Base-by-base conservation (phyloP, 768 basidiomycete species). In the Pleurotus sapidus region DNA sequence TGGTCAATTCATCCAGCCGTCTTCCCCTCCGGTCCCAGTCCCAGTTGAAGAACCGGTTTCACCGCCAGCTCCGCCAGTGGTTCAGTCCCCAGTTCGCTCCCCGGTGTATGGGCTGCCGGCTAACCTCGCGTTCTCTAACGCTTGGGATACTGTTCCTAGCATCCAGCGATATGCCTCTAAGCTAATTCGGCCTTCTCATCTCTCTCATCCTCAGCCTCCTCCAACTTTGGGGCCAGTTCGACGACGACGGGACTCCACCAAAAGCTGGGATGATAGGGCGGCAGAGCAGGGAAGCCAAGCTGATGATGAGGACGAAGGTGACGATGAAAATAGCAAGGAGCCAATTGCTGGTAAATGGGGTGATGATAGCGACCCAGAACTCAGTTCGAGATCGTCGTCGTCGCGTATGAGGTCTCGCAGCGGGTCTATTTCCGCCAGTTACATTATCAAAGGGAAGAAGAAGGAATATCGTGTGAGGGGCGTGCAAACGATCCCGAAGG, bases 71-170 rank as follows among this genome's bases (percentile, higher is more conserved):
- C 57, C 45, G 58, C 54, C 56, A 59, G 49, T 56, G 30, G 70
- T 72, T 38, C 68, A 60, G 46, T 59, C 60, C 39, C 62, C 62
- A 17, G 66, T 64, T 5, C 64, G 78, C 14, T 79, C 81, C 12
- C 80, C 80, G 15, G 67, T 79, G 25, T 65, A 70, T 47, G 84
- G 84, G 3, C 75, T 87, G 27, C 87, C 89, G 6, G 72, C 74
- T 14, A 74, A 80, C 12, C 73, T 91, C 58, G 76, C 77, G 14
- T 93, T 90, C 70, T 73, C 80, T 5, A 93, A 97, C 71, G 90
- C 89, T 2, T 94, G 93, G 92, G 95, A 98, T 65, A 74, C 67
- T 39, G 84, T 90, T 20, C 89, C 92, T 5, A 86, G 84, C 59
- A 93, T 94, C 57, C 84, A 89, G 61, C 82, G 78, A 58, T 93